Evolutionary conservation across 352 stramenopile genomes (phyloP), one percentile per base, ranked within the genome.

Genomic region (Phytopythium oedochilum): DNA sequence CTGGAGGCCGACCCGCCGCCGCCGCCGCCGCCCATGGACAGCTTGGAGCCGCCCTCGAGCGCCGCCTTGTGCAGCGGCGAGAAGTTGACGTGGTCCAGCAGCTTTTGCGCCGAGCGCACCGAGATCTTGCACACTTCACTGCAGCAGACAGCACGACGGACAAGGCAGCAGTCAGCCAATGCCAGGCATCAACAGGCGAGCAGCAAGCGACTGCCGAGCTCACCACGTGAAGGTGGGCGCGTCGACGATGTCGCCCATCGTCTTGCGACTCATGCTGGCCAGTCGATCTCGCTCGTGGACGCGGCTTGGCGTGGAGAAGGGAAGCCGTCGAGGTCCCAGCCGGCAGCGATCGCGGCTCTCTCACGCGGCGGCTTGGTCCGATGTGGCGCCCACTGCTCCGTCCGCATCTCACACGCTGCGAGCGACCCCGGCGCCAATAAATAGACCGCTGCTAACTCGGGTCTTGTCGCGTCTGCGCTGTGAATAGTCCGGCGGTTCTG

Each of bases 41-140:
- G 34, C 51, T 73, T 73, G 25, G 36, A n/a, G 15, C 38, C 39
- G n/a, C 59, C 61, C 20, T 88, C 79, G 9, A 94, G 68, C 5
- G 83, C 84, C 3, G 78, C 83, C 61, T 91, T 87, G 64, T 94
- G 85, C n/a, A 94, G 67, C 28, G 85, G 85, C 34, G 85, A 94
- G 42, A 90, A 92, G 61, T 92, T 94, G 43, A 93, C 85, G 59
- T 94, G 85, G 55, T 94, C 85, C 28, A 93, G 75, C 43, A 94
- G 66, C 70, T 93, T 94, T 48, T 94, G 82, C 6, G 85, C 85
- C 11, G 85, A 94, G 18, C 85, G 83, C 54, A 94, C 77, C 31
- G 83, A 92, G 55, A 94, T 93, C 61, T 94, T 91, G 68, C 85
- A 94, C 53, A 94, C 84, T 61, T 94, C 84, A 51, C 84, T 94